phyloP scores from a whole-genome alignment of 2,329 filamentous ascomycete species.

The Colletotrichum sp. region DNA sequence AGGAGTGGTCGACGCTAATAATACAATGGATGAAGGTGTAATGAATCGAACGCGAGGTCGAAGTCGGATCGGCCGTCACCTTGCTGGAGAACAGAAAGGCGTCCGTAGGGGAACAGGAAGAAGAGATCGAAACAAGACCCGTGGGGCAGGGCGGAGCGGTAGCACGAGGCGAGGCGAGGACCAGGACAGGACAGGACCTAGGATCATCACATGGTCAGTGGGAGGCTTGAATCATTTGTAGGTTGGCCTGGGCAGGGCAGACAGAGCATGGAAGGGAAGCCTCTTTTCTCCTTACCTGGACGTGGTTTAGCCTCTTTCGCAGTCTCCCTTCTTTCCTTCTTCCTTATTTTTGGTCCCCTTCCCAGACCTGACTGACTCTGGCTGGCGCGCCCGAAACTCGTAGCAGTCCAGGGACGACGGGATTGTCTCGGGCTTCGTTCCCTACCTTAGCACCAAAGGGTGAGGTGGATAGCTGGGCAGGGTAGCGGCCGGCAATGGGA shows the following conservation, averaged over 20 bases:
- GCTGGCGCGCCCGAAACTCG: conserved; percentile 16
- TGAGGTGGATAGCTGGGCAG: background rate
- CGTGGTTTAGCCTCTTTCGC: background rate
- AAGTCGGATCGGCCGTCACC: background rate
- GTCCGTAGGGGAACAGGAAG: background rate
- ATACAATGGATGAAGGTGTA: background rate
- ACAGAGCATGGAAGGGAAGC: background rate
- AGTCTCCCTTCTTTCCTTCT: conserved; percentile 2
- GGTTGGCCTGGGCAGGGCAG: background rate
- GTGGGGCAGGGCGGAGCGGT: background rate
- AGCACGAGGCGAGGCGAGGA: background rate
- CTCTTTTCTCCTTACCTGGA: conserved; percentile 10
- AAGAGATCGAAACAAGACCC: background rate
- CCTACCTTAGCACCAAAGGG: background rate
- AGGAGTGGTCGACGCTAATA: background rate
- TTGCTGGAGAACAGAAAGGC: background rate
- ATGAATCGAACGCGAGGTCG: background rate
- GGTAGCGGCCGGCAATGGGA: background rate
- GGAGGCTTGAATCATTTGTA: conserved; percentile 3
- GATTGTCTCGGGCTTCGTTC: conserved; percentile 16
- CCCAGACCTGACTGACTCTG: conserved; percentile 11
- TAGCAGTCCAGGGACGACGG: background rate
- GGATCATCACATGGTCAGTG: conserved; percentile 16
- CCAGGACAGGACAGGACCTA: background rate
- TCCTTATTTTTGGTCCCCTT: background rate